Conservation (phyloP, 768 basidiomycete species). For the Tephrocybe sp. region DNA sequence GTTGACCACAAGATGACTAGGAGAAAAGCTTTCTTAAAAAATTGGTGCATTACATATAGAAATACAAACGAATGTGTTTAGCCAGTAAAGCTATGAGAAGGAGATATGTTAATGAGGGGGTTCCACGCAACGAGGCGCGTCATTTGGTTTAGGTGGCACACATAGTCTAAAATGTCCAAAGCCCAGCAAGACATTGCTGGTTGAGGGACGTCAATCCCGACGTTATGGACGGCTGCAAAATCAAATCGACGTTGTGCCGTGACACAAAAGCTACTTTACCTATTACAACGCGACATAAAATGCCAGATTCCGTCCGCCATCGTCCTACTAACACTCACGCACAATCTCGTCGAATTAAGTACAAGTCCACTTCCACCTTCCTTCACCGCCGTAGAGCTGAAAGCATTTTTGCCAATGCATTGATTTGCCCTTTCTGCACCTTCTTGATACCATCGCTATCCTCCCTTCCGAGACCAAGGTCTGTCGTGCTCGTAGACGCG, state of each 20-base stretch:
- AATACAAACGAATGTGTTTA: too few relatives aligned
- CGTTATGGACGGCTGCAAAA: conserved; percentile 16
- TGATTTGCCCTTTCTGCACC: conserved; percentile 88
- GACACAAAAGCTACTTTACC: conserved; percentile 47
- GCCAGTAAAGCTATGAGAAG: background rate
- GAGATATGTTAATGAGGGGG: conserved; percentile 15
- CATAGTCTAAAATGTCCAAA: background rate
- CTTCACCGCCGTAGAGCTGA: conserved; percentile 69
- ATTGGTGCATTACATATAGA: too few relatives aligned
- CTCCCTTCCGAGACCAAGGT: conserved; percentile 50
- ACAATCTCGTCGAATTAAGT: conserved; percentile 13
- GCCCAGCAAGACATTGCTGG: background rate
- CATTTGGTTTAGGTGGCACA: background rate
- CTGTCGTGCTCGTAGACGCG: conserved; percentile 74
- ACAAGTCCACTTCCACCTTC: conserved; percentile 12
- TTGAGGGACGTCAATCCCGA: conserved; percentile 14
- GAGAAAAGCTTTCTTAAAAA: too few relatives aligned
- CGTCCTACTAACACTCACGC: conserved; percentile 12
- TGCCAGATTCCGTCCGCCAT: conserved; percentile 32
- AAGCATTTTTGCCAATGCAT: conserved; percentile 88
- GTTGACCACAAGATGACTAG: too few relatives aligned
- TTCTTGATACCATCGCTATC: conserved; percentile 58
- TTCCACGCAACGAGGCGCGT: conserved; percentile 15
- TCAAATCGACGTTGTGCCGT: conserved; percentile 32
- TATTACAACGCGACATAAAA: conserved; percentile 44